These are phyloP conservation scores for Arthrobotrys conoides DNA, from an alignment of 2,329 filamentous ascomycete genomes.

Conservation along the genomic window DNA sequence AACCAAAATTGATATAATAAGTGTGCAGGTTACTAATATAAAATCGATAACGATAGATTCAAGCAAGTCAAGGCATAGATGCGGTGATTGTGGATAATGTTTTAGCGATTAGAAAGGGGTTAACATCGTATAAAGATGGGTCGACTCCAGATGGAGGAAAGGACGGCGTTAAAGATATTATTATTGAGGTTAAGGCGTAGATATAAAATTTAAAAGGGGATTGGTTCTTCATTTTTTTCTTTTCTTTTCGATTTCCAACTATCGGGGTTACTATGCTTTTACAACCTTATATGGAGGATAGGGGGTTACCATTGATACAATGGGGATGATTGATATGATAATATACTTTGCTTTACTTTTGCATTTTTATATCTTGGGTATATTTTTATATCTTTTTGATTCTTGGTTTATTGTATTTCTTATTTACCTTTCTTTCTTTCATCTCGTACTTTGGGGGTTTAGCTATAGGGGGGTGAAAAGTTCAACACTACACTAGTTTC, in stretches of 20 bases:
- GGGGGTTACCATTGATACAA: not conserved
- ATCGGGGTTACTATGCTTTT: constrained; percentile 13
- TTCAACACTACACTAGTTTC: constrained; percentile 25
- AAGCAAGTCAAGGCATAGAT: constrained; percentile 96
- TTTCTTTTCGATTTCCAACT: constrained; percentile 20
- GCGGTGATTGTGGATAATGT: constrained; percentile 98
- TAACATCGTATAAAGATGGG: constrained; percentile 71
- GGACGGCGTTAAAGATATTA: constrained; percentile 56
- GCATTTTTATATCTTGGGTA: not conserved
- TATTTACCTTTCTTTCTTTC: not conserved
- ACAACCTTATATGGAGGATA: not conserved
- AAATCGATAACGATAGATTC: constrained; percentile 72
- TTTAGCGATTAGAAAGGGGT: constrained; percentile 88
- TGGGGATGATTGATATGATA: constrained; percentile 11
- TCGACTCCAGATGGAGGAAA: constrained; percentile 29
- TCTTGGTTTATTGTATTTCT: not conserved
- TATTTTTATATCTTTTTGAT: not conserved
- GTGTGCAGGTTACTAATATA: constrained; percentile 10
- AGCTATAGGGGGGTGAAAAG: constrained; percentile 5
- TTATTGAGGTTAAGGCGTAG: constrained; percentile 56
- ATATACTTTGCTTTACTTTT: not conserved
- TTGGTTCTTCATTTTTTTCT: constrained; percentile 8
- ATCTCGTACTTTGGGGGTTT: not conserved
- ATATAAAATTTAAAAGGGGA: constrained; percentile 18
- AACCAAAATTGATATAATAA: constrained; percentile 23